phyloP scores from a whole-genome alignment of 2,329 filamentous ascomycete genomes.

The Botrytis sinoallii region DNA sequence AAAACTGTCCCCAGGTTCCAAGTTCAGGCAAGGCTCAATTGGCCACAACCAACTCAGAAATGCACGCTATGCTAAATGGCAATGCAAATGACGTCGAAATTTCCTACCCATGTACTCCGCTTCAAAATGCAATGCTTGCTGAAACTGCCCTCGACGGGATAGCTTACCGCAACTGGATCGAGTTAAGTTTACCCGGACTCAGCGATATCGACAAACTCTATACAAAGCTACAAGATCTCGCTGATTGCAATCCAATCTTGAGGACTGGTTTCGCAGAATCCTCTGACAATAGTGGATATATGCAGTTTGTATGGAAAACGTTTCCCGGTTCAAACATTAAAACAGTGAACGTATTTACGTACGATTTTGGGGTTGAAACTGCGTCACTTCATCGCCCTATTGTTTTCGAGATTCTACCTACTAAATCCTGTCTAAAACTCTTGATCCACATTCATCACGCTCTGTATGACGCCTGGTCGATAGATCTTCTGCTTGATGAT shows the following conservation, averaged over 20 bases:
- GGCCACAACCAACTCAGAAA: not conserved
- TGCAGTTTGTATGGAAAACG: constrained; percentile 61
- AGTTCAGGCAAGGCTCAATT: not conserved
- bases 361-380: constrained; percentile 41
- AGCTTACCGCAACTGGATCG: constrained; percentile 77
- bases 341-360: constrained; percentile 41
- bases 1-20: constrained; percentile 25
- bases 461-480: constrained; percentile 90
- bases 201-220: constrained; percentile 42
- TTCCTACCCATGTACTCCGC: constrained; percentile 61
- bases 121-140: constrained; percentile 77
- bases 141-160: constrained; percentile 61
- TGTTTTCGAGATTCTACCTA: constrained; percentile 51
- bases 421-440: constrained; percentile 31
- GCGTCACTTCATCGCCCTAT: constrained; percentile 52
- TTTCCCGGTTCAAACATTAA: constrained; percentile 43
- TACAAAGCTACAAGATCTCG: constrained; percentile 49
- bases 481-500: constrained; percentile 71
- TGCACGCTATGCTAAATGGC: constrained; percentile 22
- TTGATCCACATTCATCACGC: constrained; percentile 68
- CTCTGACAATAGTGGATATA: constrained; percentile 47
- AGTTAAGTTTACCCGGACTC: constrained; percentile 49
- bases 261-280: constrained; percentile 69
- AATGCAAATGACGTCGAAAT: constrained; percentile 44
- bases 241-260: constrained; percentile 60